phyloP scores from a whole-genome alignment of 495 filamentous ascomycete species.

The Neurospora discreta region DNA sequence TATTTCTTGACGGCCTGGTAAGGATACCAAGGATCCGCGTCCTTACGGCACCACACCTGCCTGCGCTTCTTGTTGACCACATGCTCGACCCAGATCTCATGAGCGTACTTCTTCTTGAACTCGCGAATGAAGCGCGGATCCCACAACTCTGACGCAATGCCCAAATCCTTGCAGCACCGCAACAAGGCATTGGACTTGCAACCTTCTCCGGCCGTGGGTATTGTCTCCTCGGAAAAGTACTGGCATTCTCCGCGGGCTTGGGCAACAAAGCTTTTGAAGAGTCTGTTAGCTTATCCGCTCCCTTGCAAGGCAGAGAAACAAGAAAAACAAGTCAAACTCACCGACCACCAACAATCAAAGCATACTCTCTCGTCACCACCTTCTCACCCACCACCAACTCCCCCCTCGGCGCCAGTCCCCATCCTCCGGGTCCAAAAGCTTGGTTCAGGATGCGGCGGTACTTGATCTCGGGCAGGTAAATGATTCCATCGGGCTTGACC shows the following conservation, averaged over 20 bases:
- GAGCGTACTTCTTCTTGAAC: slow-evolving; percentile 46
- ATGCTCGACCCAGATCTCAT: slow-evolving; percentile 62
- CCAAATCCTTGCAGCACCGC: slow-evolving; percentile 95
- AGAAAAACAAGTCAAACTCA: slow-evolving; percentile 31
- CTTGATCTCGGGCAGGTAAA: slow-evolving; percentile 97
- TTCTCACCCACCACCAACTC: slow-evolving; percentile 84
- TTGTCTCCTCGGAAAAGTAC: slow-evolving; percentile 84
- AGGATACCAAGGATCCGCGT: slow-evolving; percentile 66
- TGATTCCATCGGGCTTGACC: slow-evolving; percentile 91
- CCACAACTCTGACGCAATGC: slow-evolving; percentile 91
- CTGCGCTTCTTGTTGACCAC: slow-evolving; percentile 72
- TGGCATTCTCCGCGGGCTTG: slow-evolving; percentile 91
- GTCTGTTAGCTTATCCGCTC: not conserved
- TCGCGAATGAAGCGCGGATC: slow-evolving; percentile 82
- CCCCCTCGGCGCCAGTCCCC: slow-evolving; percentile 84
- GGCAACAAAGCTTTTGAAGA: slow-evolving; percentile 58
- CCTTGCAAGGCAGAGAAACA: not conserved
- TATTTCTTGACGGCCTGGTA: slow-evolving; percentile 29
- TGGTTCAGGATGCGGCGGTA: slow-evolving; percentile 84
- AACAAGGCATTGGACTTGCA: slow-evolving; percentile 95
- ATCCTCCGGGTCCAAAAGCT: slow-evolving; percentile 91
- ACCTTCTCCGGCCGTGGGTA: slow-evolving; percentile 94
- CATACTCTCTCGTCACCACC: slow-evolving; percentile 90
- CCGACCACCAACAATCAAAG: slow-evolving; percentile 81
- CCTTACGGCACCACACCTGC: slow-evolving; percentile 82